Percentiles rank a stretch among this genome's conserved stretches.
Conservation (phyloP, 495 filamentous ascomycete species). For the Oidiodendron maius region DNA sequence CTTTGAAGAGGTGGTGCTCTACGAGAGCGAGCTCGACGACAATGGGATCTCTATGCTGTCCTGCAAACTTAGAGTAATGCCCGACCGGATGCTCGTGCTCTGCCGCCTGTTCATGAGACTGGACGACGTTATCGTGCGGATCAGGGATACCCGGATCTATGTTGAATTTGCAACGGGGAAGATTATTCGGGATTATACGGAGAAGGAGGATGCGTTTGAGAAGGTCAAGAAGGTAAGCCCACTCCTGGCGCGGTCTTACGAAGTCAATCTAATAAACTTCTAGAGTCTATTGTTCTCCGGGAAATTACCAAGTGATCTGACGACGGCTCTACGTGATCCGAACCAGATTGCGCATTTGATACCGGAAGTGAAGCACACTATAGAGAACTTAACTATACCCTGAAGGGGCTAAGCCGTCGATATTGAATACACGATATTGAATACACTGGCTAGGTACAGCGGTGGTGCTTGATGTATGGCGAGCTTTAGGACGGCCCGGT, state of each 20-base stretch:
- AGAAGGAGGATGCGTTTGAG: constrained; percentile 73
- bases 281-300: constrained; percentile 65
- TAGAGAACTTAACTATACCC: constrained; percentile 35
- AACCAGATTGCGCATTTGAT: constrained; percentile 71
- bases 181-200: constrained; percentile 84
- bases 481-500: no score
- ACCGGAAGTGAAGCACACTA: constrained; percentile 55
- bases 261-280: neutral
- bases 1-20: constrained; percentile 90
- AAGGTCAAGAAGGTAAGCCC: constrained; percentile 63
- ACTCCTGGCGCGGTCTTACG: neutral
- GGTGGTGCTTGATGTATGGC: no score
- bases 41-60: constrained; percentile 88
- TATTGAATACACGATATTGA: no score
- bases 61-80: constrained; percentile 90
- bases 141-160: constrained; percentile 88
- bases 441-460: no score
- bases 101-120: constrained; percentile 89
- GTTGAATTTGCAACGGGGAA: constrained; percentile 79
- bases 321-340: constrained; percentile 74
- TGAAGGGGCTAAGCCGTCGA: no score
- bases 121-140: constrained; percentile 78
- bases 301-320: constrained; percentile 57
- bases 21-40: constrained; percentile 96
- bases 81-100: constrained; percentile 73